Base-by-base conservation (phyloP, 208 protist genomes). In the Crithidia sp. region DNA sequence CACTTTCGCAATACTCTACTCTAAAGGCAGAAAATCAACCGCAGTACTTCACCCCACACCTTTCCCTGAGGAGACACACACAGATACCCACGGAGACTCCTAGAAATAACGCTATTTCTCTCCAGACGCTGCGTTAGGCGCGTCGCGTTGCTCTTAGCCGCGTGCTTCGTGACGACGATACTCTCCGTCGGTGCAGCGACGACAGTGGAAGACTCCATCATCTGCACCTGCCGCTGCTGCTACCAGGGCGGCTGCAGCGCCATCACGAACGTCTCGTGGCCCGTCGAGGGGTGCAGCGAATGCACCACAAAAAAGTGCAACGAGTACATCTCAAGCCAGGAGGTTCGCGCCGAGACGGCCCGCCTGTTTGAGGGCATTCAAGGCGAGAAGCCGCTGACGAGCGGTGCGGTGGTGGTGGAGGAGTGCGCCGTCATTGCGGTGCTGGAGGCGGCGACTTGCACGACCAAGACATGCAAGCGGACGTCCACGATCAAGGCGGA, bases 201-300 rank as follows among this genome's bases (percentile, higher is more conserved):
- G 14, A 43, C 45, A 12, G 16, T 36, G 8, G 47, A 13, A 3
- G 55, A 65, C 19, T 62, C 74, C 53, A 73, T 90, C 69, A 63
- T 93, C 17, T 95, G 87, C 75, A 88, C 83, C 37, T 95, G 90
- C 57, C 87, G 90, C 45, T 91, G 87, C 81, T 95, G 90, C 78
- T 91, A 90, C 76, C 85, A 90, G 55, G 87, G 90, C 45, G 85
- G 81, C 49, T 91, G 90, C 78, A 90, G 75, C 17, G 47, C 64
- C 19, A 68, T 90, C 60, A 75, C 71, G 14, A 88, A 93, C 60
- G 74, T 83, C 5, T 83, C 81, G 5, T 91, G 82, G 86, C 57
- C 75, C 3, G 79, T 91, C 12, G 40, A n/a, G 43, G 79, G 68
- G 40, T 95, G 87, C 67, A 54, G 64, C 37, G 66, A 81, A 28